Base-by-base conservation (phyloP, 192 early-diverging fungal genomes). In the Allomyces macrogynus region DNA sequence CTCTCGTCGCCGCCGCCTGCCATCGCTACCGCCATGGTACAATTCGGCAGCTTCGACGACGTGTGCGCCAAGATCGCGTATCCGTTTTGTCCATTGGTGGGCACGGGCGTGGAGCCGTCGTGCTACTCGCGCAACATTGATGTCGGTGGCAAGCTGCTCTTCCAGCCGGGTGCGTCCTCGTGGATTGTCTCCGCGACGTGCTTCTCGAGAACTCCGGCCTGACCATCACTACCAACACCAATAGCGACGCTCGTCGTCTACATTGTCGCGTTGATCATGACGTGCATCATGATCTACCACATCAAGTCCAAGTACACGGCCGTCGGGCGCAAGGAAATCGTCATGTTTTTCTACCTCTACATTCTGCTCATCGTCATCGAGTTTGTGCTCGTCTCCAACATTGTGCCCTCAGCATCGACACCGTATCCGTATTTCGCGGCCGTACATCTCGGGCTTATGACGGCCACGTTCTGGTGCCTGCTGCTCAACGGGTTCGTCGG, bases 331-430 rank as follows among this genome's bases (percentile, higher is more conserved):
- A 93, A 93, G 78, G 96, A 97, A 78, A 96, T 97, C 73, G 88
- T 95, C 64, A 86, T 96, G 86, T 93, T 97, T 74, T 99, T 97
- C 75, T 99, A 97, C 73, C 74, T 95, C 63, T 99, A 97, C 77
- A 86, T 89, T 71, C 63, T 89, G 40, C 82, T 86, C 67, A 86
- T 81, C 60, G 73, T 93, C 61, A 70, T 96, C 62, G 95, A 99
- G 73, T 84, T 99, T 74, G 70, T 97, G 22, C 81, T 91, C 63
- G 82, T 94, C 63, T 88, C 90, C 57, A 91, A 92, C 64, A 92
- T 99, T 71, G 88, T 99, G 64, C 91, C 91, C 20, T 86, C 86
- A 11, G 80, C 89, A 10, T 84, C 83, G n/a, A 24, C 70, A 14
- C 81, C 84, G 24, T 93, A 86, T 75, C 76, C 77, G 90, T 93